Evolutionary conservation across 2,329 filamentous ascomycete genomes (phyloP).

Genomic region (Leptosphaerulina australis): DNA sequence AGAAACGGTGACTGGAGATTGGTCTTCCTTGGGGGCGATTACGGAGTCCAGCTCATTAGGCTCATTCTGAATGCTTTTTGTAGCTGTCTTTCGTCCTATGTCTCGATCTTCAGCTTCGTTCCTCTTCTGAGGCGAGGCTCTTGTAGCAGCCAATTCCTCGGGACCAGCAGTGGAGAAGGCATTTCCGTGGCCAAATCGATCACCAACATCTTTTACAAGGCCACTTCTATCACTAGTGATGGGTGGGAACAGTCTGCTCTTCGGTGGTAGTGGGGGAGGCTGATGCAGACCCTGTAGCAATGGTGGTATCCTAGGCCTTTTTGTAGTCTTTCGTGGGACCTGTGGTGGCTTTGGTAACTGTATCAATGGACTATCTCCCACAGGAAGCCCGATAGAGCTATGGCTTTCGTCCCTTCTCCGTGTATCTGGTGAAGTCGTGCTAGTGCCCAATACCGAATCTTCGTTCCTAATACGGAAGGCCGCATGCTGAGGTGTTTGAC

Average conservation of each 20-base stretch:
- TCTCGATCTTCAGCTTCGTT: neutral
- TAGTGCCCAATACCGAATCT: slow-evolving; percentile 36
- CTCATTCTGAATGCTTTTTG: neutral
- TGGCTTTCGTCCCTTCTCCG: slow-evolving; percentile 29
- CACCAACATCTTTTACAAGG: slow-evolving; percentile 30
- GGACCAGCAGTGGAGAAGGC: neutral
- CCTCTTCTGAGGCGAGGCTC: neutral
- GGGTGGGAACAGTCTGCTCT: slow-evolving; percentile 65
- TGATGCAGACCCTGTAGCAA: slow-evolving; percentile 66
- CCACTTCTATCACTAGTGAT: slow-evolving; percentile 59
- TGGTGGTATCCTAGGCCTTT: slow-evolving; percentile 53
- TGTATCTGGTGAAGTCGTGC: slow-evolving; percentile 28
- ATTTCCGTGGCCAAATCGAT: slow-evolving; percentile 3
- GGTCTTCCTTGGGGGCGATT: neutral
- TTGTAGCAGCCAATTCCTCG: slow-evolving; percentile 3
- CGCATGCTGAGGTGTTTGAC: slow-evolving; percentile 21
- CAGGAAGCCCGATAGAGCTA: slow-evolving; percentile 18
- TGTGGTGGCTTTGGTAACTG: slow-evolving; percentile 50
- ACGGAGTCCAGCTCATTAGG: neutral
- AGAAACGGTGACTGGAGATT: neutral
- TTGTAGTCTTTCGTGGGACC: slow-evolving; percentile 37
- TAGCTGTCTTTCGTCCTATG: neutral
- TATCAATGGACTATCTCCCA: slow-evolving; percentile 32
- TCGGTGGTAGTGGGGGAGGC: slow-evolving; percentile 59
- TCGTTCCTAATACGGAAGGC: slow-evolving; percentile 39